Conservation (phyloP, 2,329 filamentous ascomycete genomes). For the Rhynchosporium agropyri region DNA sequence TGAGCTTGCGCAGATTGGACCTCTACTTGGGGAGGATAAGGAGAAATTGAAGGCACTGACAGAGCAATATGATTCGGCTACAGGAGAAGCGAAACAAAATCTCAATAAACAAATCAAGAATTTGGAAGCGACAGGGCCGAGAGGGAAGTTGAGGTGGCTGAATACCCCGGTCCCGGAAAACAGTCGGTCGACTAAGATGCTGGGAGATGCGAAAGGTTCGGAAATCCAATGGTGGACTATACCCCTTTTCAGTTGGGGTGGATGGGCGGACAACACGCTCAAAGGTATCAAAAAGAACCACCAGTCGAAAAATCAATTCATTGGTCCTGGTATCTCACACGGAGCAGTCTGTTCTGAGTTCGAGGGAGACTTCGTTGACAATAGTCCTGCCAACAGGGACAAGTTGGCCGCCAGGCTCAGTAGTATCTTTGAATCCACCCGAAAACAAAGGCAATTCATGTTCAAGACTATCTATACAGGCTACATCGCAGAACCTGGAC, state of each 20-base stretch:
- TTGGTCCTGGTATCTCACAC: conserved; percentile 9
- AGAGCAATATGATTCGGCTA: background rate
- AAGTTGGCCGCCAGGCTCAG: conserved; percentile 11
- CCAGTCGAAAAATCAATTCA: background rate
- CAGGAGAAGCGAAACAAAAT: too few species aligned
- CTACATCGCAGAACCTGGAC: background rate
- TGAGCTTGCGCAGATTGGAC: background rate
- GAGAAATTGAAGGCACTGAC: background rate
- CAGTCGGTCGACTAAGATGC: too few species aligned
- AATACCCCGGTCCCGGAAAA: background rate
- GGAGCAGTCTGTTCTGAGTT: conserved; percentile 17
- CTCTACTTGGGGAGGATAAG: background rate
- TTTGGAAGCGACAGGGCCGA: background rate
- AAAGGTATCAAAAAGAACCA: background rate
- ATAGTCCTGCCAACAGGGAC: conserved; percentile 14
- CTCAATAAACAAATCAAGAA: background rate
- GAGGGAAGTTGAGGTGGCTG: background rate
- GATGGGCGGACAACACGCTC: background rate
- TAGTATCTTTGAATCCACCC: conserved; percentile 10
- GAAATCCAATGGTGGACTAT: too few species aligned
- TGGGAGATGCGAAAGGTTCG: too few species aligned
- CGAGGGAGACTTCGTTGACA: conserved; percentile 17
- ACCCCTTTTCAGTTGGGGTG: too few species aligned
- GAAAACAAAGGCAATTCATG: background rate
- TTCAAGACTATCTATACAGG: conserved; percentile 15